A percentile compares a stretch with the other conserved stretches of the same genome.
phyloP scores from a whole-genome alignment of 2,329 filamentous ascomycete genomes.

The Colletotrichum melonis region DNA sequence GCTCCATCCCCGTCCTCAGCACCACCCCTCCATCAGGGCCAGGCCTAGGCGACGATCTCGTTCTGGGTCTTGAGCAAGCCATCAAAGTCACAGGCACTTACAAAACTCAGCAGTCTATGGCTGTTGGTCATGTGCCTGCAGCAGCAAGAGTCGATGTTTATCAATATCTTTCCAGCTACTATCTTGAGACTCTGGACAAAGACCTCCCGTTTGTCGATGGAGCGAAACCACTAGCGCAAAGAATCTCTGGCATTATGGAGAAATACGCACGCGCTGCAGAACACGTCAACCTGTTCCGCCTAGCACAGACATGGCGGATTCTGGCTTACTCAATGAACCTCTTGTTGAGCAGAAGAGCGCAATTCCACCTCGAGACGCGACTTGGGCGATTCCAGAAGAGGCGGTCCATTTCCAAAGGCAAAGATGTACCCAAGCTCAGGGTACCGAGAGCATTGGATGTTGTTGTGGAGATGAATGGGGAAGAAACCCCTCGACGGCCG shows the following conservation, averaged over 20 bases:
- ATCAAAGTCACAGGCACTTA: constrained; percentile 68
- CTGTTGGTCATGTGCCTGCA: constrained; percentile 67
- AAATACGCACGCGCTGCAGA: constrained; percentile 69
- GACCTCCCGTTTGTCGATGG: constrained; percentile 57
- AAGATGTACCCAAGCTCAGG: constrained; percentile 44
- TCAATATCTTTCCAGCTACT: constrained; percentile 66
- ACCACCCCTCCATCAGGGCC: constrained; percentile 65
- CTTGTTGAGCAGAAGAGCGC: constrained; percentile 64
- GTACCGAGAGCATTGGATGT: constrained; percentile 41
- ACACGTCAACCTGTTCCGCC: constrained; percentile 64
- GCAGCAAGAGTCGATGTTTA: constrained; percentile 63
- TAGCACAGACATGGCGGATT: constrained; percentile 74
- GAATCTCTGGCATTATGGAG: constrained; percentile 64
- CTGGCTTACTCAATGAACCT: constrained; percentile 67
- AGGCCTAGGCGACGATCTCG: constrained; percentile 53
- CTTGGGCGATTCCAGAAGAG: constrained; percentile 52
- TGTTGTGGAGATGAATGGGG: constrained; percentile 43
- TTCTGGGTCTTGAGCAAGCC: constrained; percentile 67
- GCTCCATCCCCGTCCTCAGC: constrained; percentile 50
- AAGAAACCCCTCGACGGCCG: constrained; percentile 50
- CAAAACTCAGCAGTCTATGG: constrained; percentile 71
- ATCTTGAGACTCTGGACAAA: constrained; percentile 64
- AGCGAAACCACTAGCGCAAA: constrained; percentile 53
- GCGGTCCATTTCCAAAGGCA: constrained; percentile 36
- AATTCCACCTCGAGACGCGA: constrained; percentile 66